Evolutionary conservation across 352 stramenopile species (phyloP).

Genomic region (Pythium folliculosum): DNA sequence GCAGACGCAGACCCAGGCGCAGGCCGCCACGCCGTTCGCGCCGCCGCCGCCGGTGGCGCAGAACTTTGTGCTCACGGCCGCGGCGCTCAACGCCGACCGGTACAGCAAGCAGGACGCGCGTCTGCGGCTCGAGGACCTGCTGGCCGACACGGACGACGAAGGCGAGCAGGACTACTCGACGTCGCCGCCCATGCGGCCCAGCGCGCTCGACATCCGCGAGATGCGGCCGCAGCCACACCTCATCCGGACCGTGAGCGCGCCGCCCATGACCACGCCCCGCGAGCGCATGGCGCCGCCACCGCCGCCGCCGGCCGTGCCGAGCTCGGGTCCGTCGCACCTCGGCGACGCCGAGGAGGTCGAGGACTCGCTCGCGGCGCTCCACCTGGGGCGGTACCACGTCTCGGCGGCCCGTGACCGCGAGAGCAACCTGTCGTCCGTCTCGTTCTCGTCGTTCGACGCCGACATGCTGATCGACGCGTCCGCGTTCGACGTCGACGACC

Average conservation of each 20-base stretch:
- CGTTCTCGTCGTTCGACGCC: constrained; percentile 28
- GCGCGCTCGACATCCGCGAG: constrained; percentile 24
- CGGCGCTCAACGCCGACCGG: constrained; percentile 9
- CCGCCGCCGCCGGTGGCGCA: constrained; percentile 17
- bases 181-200: constrained; percentile 20
- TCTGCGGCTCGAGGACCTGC: constrained; percentile 22
- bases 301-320: background rate
- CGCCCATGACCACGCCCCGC: background rate
- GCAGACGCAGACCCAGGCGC: background rate
- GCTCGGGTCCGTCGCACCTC: too few relatives aligned
- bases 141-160: constrained; percentile 29
- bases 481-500: constrained; percentile 18
- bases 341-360: background rate
- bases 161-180: constrained; percentile 25
- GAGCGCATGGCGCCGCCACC: constrained; percentile 4
- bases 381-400: constrained; percentile 3
- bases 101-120: constrained; percentile 21
- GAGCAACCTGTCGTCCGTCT: constrained; percentile 22
- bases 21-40: background rate
- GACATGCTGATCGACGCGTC: constrained; percentile 24
- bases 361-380: background rate
- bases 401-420: constrained; percentile 17
- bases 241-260: constrained; percentile 19
- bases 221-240: constrained; percentile 14
- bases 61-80: constrained; percentile 22